These are phyloP conservation scores for Triticum aestivum DNA, from an alignment of 176 grass and related monocot species.

Conservation along the genomic window DNA sequence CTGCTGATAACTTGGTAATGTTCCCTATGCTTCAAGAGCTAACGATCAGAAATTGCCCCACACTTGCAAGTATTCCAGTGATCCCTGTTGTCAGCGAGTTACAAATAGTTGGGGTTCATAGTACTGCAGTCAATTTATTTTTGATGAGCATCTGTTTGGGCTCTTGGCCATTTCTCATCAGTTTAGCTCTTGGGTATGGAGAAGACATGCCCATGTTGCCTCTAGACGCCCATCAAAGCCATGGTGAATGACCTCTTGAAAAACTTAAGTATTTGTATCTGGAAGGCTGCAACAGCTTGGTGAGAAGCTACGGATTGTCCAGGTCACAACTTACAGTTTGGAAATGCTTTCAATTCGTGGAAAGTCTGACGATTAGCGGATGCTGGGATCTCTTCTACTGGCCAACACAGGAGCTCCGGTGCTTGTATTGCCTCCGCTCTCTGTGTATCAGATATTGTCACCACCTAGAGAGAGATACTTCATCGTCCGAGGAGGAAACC, in stretches of 20 bases:
- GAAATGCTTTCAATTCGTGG: neutral
- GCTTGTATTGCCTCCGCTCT: too few species aligned
- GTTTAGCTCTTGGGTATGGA: neutral
- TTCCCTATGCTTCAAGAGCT: too few species aligned
- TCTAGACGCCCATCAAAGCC: neutral
- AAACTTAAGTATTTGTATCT: neutral
- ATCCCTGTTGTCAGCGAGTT: neutral
- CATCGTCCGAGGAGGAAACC: too few species aligned
- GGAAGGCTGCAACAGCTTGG: neutral
- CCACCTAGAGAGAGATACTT: too few species aligned
- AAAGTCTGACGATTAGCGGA: fast-evolving
- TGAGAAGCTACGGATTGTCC: neutral
- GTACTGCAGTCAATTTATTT: too few species aligned
- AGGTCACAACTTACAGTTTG: neutral
- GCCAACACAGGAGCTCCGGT: neutral
- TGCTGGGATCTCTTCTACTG: neutral
- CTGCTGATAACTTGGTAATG: neutral
- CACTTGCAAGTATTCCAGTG: neutral
- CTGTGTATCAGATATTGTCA: too few species aligned
- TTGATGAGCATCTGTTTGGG: neutral
- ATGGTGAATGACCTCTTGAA: neutral
- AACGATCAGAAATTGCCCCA: neutral
- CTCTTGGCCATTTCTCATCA: neutral
- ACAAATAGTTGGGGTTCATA: too few species aligned
- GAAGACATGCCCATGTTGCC: neutral